These are phyloP conservation scores for Bothriochloa decipiens DNA, from an alignment of 176 grass and related monocot species.

Conservation along the genomic window DNA sequence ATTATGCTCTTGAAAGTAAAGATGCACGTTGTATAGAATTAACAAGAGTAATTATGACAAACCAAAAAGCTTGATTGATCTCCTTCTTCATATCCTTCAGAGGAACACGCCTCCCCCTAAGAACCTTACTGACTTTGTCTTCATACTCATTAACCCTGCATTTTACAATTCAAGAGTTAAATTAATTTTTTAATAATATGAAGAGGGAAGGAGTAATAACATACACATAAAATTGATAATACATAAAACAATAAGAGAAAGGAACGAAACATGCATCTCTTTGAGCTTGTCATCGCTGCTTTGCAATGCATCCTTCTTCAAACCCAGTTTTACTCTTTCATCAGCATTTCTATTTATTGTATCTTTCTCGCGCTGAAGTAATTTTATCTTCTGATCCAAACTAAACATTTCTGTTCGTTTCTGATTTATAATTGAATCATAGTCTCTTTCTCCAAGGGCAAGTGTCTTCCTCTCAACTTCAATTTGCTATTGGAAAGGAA, in stretches of 20 bases:
- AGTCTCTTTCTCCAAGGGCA: conserved; percentile 67
- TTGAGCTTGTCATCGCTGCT: conserved; percentile 64
- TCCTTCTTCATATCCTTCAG: conserved; percentile 72
- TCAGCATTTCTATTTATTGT: conserved; percentile 64
- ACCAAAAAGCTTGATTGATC: conserved; percentile 74
- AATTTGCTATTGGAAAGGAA: conserved; percentile 72
- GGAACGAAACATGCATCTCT: conserved; percentile 61
- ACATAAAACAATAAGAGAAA: conserved; percentile 35
- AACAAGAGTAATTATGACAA: conserved; percentile 30
- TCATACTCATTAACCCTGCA: conserved; percentile 78
- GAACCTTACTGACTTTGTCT: conserved; percentile 70
- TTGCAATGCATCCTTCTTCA: conserved; percentile 85
- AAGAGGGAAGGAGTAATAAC: not conserved
- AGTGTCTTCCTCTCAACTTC: conserved; percentile 83
- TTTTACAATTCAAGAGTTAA: conserved; percentile 38
- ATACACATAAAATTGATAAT: not conserved
- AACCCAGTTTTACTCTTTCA: conserved; percentile 70
- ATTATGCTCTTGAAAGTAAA: conserved; percentile 33
- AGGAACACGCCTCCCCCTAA: conserved; percentile 62
- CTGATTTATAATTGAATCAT: conserved; percentile 68
- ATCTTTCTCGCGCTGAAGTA: conserved; percentile 75
- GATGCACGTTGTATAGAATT: conserved; percentile 3
- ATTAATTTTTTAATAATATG: not conserved
- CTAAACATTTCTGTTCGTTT: conserved; percentile 72
- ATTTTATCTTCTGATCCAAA: conserved; percentile 83